A percentile compares a stretch with the other conserved stretches of the same genome.
Evolutionary conservation across 192 early-diverging fungal genomes (phyloP).

Genomic region (Coemansia sp.): DNA sequence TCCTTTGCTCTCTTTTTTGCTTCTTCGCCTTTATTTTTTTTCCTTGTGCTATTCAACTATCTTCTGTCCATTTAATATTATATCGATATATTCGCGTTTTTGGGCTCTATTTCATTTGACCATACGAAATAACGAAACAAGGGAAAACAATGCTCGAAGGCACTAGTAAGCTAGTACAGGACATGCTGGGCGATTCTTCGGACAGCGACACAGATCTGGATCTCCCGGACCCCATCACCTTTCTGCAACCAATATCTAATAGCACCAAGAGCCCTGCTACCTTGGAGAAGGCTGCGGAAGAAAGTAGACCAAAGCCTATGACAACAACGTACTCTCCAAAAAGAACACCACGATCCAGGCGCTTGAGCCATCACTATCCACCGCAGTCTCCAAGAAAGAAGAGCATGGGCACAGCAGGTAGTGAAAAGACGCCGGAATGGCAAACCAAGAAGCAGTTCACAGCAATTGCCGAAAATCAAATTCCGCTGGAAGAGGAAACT

Average conservation of each 20-base stretch:
- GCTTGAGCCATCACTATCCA: not conserved
- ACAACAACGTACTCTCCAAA: constrained; percentile 3
- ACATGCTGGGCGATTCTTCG: constrained; percentile 12
- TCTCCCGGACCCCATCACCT: constrained; percentile 34
- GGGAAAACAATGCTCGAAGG: not conserved
- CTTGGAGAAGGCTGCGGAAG: not conserved
- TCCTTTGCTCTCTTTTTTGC: not conserved
- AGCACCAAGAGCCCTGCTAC: not conserved
- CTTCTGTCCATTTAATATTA: not conserved
- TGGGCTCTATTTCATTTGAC: not conserved
- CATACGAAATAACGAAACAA: not conserved
- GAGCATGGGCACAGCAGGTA: not conserved
- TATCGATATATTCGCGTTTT: not conserved
- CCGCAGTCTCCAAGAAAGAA: not conserved
- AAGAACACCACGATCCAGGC: constrained; percentile 1
- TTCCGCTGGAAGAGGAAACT: not conserved
- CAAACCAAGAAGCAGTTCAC: constrained; percentile 1
- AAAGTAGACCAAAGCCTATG: not conserved
- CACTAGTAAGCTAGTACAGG: not conserved
- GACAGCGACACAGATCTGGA: constrained; percentile 44
- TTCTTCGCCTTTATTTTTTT: not conserved
- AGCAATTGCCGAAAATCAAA: not conserved
- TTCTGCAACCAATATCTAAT: constrained; percentile 10
- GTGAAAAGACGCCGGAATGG: not conserved
- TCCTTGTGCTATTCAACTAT: not conserved